These are phyloP conservation scores for Punica granatum DNA, from an alignment of 345 rosid genomes.

Conservation along the genomic window DNA sequence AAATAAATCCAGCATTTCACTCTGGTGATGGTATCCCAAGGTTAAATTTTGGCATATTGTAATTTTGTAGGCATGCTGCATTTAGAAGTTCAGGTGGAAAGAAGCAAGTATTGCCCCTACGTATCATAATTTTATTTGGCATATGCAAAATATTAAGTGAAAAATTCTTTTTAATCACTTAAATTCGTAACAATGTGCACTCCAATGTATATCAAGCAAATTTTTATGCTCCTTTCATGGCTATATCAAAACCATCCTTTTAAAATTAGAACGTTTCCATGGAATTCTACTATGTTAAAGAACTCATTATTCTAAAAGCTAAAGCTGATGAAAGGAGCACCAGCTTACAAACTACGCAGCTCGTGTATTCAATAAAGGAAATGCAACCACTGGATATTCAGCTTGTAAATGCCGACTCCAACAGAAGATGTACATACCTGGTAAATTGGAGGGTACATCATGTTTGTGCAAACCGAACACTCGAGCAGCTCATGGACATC, in stretches of 20 bases:
- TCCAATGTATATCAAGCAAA: not conserved
- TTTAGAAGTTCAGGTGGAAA: not conserved
- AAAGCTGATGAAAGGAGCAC: not conserved
- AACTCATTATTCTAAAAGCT: not conserved
- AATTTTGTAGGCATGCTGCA: not conserved
- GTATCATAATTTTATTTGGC: too few relatives aligned
- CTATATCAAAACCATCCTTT: too few relatives aligned
- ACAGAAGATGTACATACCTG: slow-evolving; percentile 35
- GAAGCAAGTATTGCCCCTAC: not conserved
- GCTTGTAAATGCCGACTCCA: not conserved
- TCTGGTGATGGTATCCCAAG: not conserved
- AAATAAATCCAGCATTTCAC: too few relatives aligned
- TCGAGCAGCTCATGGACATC: slow-evolving; percentile 78
- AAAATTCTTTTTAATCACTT: not conserved
- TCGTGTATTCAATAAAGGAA: not conserved
- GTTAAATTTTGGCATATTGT: not conserved
- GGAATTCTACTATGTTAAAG: not conserved
- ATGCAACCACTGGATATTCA: not conserved
- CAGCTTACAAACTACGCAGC: not conserved
- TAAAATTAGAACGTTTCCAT: not conserved
- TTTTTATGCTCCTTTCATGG: not conserved
- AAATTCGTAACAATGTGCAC: not conserved
- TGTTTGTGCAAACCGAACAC: slow-evolving; percentile 65
- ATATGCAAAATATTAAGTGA: too few relatives aligned
- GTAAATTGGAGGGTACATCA: slow-evolving; percentile 82